Evolutionary conservation across 345 rosid genomes (phyloP).

Genomic region (Arabidopsis suecica): DNA sequence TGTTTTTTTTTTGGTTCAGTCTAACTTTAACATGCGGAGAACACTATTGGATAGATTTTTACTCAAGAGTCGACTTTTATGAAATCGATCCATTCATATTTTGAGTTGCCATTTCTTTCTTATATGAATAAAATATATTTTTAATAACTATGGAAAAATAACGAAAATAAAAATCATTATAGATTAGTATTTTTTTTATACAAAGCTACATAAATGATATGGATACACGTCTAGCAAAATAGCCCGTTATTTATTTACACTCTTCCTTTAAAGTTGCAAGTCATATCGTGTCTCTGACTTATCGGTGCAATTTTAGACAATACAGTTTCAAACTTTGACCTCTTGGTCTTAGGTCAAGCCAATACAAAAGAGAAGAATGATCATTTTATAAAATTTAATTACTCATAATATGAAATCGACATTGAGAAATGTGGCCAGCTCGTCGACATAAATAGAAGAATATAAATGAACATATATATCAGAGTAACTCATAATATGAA

Average conservation of each 20-base stretch:
- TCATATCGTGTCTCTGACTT: conserved; percentile 9
- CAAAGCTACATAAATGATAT: too few relatives aligned
- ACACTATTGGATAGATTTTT: neutral
- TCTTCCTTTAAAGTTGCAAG: neutral
- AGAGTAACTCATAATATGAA: conserved; percentile 4
- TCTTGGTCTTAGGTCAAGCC: conserved; percentile 35
- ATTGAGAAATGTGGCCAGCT: conserved; percentile 24
- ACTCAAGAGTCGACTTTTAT: neutral
- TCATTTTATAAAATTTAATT: conserved; percentile 5
- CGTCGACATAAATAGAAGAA: conserved; percentile 24
- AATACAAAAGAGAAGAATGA: conserved; percentile 30
- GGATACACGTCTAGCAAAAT: too few relatives aligned
- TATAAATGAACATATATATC: neutral
- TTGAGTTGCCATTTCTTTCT: neutral
- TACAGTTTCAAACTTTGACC: conserved; percentile 36
- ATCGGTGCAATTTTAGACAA: conserved; percentile 3
- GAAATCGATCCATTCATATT: too few relatives aligned
- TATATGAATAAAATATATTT: neutral
- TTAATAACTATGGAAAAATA: neutral
- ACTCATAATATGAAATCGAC: conserved; percentile 21
- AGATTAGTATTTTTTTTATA: too few relatives aligned
- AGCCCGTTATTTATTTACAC: neutral
- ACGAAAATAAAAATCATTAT: too few relatives aligned
- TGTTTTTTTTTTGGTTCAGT: neutral
- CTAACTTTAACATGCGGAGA: neutral